Percentiles rank a stretch among this genome's conserved stretches.
These are phyloP conservation scores for Cryphonectria carpinicola DNA, from an alignment of 2,329 filamentous ascomycete genomes.

Conservation along the genomic window DNA sequence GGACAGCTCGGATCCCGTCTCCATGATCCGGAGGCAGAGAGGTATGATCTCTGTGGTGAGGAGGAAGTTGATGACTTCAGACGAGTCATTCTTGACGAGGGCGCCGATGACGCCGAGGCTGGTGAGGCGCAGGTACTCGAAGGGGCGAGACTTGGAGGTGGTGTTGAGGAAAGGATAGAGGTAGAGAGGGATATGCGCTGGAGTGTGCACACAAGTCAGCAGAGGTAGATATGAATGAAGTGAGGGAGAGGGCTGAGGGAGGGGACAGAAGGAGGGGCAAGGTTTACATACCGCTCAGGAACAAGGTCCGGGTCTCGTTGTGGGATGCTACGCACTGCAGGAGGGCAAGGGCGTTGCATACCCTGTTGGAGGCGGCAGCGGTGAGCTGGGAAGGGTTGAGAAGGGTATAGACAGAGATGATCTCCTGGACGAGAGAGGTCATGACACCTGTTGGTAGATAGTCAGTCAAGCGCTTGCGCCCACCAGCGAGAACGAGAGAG, in stretches of 20 bases:
- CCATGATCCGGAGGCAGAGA: conserved; percentile 97
- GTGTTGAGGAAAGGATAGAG: conserved; percentile 98
- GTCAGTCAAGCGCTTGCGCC: neutral
- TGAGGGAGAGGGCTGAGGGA: neutral
- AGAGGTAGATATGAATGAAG: neutral
- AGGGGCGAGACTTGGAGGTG: conserved; percentile 95
- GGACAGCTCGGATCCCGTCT: conserved; percentile 95
- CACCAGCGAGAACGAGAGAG: neutral
- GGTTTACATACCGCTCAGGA: conserved; percentile 76
- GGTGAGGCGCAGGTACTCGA: conserved; percentile 95
- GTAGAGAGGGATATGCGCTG: conserved; percentile 96
- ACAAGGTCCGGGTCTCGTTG: conserved; percentile 91
- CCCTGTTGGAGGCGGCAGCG: conserved; percentile 93
- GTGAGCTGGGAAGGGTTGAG: conserved; percentile 97
- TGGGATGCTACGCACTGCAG: conserved; percentile 97
- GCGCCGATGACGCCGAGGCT: conserved; percentile 96
- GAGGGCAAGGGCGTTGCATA: conserved; percentile 94
- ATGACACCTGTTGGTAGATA: conserved; percentile 73
- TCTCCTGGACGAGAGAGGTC: conserved; percentile 96
- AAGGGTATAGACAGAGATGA: conserved; percentile 97
- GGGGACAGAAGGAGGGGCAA: neutral
- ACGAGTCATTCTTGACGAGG: conserved; percentile 97
- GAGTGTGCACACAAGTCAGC: conserved; percentile 3
- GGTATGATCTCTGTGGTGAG: conserved; percentile 98
- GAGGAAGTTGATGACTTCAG: conserved; percentile 98